A percentile compares a stretch with the other conserved stretches of the same genome.
Conservation (phyloP, 345 rosid species). For the Microcos paniculata region DNA sequence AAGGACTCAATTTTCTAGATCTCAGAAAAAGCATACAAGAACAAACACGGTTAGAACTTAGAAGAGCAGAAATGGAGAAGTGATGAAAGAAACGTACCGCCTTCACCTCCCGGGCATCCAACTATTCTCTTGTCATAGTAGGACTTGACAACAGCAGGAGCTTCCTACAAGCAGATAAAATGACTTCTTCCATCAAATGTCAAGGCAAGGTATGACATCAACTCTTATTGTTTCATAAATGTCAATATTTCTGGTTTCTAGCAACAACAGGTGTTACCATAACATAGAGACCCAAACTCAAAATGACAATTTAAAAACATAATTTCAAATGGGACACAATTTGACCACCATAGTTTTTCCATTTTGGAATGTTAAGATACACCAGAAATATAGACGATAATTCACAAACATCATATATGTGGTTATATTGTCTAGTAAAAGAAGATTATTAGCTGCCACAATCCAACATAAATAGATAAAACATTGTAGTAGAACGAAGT, state of each 20-base stretch:
- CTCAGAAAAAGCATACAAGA: background rate
- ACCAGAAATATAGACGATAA: background rate
- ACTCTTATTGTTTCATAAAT: background rate
- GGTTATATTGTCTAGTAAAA: background rate
- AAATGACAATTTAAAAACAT: background rate
- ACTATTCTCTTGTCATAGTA: slow-evolving; percentile 79
- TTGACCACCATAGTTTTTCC: too few species aligned
- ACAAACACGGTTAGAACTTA: background rate
- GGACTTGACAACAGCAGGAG: slow-evolving; percentile 72
- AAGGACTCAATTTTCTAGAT: background rate
- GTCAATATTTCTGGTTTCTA: background rate
- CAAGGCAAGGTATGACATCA: background rate
- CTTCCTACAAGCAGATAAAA: slow-evolving; percentile 45
- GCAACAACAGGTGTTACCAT: background rate
- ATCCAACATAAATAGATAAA: background rate
- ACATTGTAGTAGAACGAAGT: background rate
- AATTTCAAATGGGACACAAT: too few species aligned
- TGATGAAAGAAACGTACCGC: slow-evolving; percentile 44
- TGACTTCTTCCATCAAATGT: background rate
- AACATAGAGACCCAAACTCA: background rate
- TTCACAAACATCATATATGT: background rate
- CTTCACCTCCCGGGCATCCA: slow-evolving; percentile 91
- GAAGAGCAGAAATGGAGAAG: background rate
- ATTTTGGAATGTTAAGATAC: too few species aligned
- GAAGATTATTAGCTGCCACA: background rate